A percentile compares a stretch with the other conserved stretches of the same genome.
phyloP scores from a whole-genome alignment of 2,329 filamentous ascomycete genomes.

The Cladosporium sp. region DNA sequence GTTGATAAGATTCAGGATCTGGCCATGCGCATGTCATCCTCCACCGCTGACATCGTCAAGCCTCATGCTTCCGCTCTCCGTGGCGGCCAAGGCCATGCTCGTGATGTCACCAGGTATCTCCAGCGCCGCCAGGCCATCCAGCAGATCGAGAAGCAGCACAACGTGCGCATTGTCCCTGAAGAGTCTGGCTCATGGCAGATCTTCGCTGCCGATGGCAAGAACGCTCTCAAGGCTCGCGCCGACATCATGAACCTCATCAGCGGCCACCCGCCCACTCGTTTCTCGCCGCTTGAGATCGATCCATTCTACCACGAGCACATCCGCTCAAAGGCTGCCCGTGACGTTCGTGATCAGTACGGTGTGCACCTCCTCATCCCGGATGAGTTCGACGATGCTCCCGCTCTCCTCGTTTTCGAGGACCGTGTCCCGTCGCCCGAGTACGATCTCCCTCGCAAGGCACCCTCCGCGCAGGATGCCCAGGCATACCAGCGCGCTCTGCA shows the following conservation, averaged over 20 bases:
- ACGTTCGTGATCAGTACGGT: conserved; percentile 64
- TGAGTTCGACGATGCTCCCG: conserved; percentile 52
- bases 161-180: conserved; percentile 78
- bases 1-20: conserved; percentile 83
- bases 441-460: conserved; percentile 52
- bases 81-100: conserved; percentile 73
- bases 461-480: conserved; percentile 51
- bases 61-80: conserved; percentile 71
- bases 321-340: conserved; percentile 58
- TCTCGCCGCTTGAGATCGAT: conserved; percentile 65
- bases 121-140: conserved; percentile 76
- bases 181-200: conserved; percentile 79
- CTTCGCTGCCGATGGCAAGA: conserved; percentile 82
- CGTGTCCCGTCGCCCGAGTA: conserved; percentile 50
- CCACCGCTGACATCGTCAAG: conserved; percentile 74
- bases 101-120: conserved; percentile 83
- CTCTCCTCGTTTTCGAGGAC: conserved; percentile 73
- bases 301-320: conserved; percentile 76
- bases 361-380: conserved; percentile 72
- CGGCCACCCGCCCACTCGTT: conserved; percentile 68
- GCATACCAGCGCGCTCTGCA: conserved; percentile 55
- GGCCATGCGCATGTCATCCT: conserved; percentile 80
- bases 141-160: conserved; percentile 73
- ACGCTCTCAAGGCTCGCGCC: conserved; percentile 67
- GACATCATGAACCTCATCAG: conserved; percentile 72